Conservation (phyloP, 768 basidiomycete genomes). For the Hypholoma fasciculare region DNA sequence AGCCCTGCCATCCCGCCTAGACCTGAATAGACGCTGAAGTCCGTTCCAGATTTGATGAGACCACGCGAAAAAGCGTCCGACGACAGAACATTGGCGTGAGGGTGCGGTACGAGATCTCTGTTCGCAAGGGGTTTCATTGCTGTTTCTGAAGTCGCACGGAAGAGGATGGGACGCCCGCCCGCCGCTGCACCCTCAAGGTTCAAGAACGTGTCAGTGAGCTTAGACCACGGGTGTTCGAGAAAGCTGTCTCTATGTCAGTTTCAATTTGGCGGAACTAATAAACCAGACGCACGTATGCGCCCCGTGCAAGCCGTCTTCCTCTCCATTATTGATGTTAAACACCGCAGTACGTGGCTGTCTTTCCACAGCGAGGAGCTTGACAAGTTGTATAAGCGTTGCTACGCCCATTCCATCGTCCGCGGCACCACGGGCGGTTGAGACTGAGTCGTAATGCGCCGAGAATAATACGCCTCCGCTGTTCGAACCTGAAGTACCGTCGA, state of each 20-base stretch:
- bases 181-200: constrained; percentile 83
- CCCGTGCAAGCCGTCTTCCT: constrained; percentile 77
- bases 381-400: constrained; percentile 63
- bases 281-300: constrained; percentile 51
- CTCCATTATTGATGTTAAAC: constrained; percentile 87
- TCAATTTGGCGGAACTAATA: background rate
- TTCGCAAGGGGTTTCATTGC: constrained; percentile 54
- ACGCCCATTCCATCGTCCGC: constrained; percentile 82
- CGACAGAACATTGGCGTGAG: constrained; percentile 71
- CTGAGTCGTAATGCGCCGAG: constrained; percentile 83
- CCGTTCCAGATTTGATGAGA: constrained; percentile 68
- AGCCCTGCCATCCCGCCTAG: constrained; percentile 61
- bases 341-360: constrained; percentile 61
- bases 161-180: constrained; percentile 81
- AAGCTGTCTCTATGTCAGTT: constrained; percentile 42
- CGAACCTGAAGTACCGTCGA: constrained; percentile 43
- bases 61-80: constrained; percentile 70
- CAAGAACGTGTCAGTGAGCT: constrained; percentile 63
- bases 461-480: constrained; percentile 56
- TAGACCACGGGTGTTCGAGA: constrained; percentile 74
- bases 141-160: constrained; percentile 65
- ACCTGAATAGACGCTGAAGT: constrained; percentile 67
- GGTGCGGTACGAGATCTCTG: constrained; percentile 49
- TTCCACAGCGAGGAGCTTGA: constrained; percentile 52
- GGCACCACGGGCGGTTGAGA: constrained; percentile 71